Base-by-base conservation (phyloP, 1,284 basidiomycete genomes). In the Irpex sp. region DNA sequence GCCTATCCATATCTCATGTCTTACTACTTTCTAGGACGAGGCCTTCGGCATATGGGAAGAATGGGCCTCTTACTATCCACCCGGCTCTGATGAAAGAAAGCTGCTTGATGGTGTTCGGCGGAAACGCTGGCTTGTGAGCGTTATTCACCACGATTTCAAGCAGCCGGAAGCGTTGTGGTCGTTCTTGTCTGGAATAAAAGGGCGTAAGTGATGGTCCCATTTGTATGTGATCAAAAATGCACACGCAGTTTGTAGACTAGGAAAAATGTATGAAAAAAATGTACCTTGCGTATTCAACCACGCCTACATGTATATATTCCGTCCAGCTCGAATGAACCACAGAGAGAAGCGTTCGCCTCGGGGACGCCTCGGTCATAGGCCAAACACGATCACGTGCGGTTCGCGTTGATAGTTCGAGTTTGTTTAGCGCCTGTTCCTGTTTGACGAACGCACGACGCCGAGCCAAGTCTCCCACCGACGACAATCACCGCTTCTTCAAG, bases 1-100 rank as follows among this genome's bases (percentile, higher is more conserved):
- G 3, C 36, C 21, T 16, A n/a, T 39, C 51, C 18, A 57, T n/a
- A 55, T 58, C 48, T 14, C 8, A 37, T 16, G n/a, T n/a, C n/a
- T n/a, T n/a, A n/a, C n/a, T 49, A 57, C 28, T 21, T 7, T 47
- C 5, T 70, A 96, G 93, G 94, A 97, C 48, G 97, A 99, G 74
- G 96, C 95, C 0, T 99, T 98, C 72, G 90, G 88, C 7, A 96
- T 97, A 65, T 99, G 96, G 96, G 82, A 84, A 2, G 92, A 96
- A 67, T 99, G 97, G 96, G 89, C 93, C 18, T 83, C 88, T 23
- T 87, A 93, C 63, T 98, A 95, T 72, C 84, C 90, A 1, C 88
- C 90, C 1, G 78, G 75, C 7, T 94, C 94, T 0, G 75, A 82
- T 6, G 89, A 94, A 61, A 82, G 94, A 58, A 77, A 78, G 58